Percentiles rank a stretch among this genome's conserved stretches.
These are phyloP conservation scores for Raphanus sativus DNA, from an alignment of 345 rosid genomes.

Conservation along the genomic window DNA sequence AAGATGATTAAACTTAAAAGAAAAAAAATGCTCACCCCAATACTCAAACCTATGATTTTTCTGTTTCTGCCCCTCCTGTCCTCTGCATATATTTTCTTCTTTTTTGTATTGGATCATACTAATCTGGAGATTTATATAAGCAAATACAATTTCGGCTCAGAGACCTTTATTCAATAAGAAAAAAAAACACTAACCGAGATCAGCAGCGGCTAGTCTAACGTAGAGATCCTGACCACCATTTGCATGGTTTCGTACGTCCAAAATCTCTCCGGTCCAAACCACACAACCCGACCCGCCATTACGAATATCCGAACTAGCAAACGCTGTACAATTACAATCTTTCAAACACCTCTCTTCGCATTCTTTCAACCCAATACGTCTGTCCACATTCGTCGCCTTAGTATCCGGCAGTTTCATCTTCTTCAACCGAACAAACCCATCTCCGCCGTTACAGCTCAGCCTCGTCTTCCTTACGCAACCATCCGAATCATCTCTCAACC, in stretches of 20 bases:
- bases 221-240: not conserved
- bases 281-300: not conserved
- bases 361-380: not conserved
- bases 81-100: not conserved
- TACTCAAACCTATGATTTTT: not conserved
- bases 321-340: not conserved
- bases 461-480: not conserved
- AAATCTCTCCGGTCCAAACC: not conserved
- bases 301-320: not conserved
- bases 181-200: not conserved
- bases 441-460: not conserved
- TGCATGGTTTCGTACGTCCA: not conserved
- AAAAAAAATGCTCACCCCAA: not conserved
- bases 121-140: too few species aligned
- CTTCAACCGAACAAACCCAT: not conserved
- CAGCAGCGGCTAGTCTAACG: not conserved
- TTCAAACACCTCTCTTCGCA: not conserved
- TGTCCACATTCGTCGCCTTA: not conserved
- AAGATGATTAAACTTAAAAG: not conserved
- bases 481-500: not conserved
- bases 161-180: not conserved
- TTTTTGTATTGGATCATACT: too few species aligned
- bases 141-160: too few species aligned
- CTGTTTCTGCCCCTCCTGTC: not conserved
- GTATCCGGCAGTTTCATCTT: not conserved